A percentile compares a stretch with the other conserved stretches of the same genome.
phyloP scores from a whole-genome alignment of 2,329 filamentous ascomycete genomes.

The Orbilia quercus region DNA sequence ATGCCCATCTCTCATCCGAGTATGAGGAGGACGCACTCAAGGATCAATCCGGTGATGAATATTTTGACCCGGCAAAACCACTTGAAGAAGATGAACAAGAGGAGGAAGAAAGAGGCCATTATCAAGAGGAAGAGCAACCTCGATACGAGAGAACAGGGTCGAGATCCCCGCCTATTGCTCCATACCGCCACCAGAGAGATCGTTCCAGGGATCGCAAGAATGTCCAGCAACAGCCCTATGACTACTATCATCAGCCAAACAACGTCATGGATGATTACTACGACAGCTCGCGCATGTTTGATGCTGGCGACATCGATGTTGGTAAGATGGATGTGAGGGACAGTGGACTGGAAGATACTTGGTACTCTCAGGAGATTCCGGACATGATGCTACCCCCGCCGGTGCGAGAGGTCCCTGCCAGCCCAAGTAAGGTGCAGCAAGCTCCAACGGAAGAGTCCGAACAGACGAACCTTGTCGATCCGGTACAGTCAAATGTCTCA shows the following conservation, averaged over 20 bases:
- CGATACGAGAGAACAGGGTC: conserved; percentile 32
- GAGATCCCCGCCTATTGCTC: conserved; percentile 20
- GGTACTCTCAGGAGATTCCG: conserved; percentile 37
- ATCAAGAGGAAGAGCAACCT: conserved; percentile 4
- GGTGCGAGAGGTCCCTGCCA: conserved; percentile 42
- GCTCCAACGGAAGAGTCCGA: background rate
- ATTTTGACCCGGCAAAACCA: background rate
- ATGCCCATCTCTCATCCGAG: conserved; percentile 5
- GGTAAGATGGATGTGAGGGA: conserved; percentile 35
- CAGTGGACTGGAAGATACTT: conserved; percentile 37
- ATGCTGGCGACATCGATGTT: conserved; percentile 51
- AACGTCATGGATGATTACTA: conserved; percentile 37
- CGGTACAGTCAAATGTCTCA: background rate
- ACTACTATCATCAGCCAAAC: conserved; percentile 33
- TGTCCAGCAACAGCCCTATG: conserved; percentile 20
- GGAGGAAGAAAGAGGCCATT: conserved; percentile 8
- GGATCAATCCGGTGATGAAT: background rate
- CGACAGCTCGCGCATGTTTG: conserved; percentile 29
- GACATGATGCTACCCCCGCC: conserved; percentile 43
- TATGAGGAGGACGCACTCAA: conserved; percentile 7
- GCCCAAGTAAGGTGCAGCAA: conserved; percentile 39
- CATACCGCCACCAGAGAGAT: conserved; percentile 13
- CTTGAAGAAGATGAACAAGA: conserved; percentile 13
- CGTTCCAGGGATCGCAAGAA: conserved; percentile 25
- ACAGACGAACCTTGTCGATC: background rate